Evolutionary conservation across 768 basidiomycete species (phyloP).

Genomic region (Tremella mesenterica): DNA sequence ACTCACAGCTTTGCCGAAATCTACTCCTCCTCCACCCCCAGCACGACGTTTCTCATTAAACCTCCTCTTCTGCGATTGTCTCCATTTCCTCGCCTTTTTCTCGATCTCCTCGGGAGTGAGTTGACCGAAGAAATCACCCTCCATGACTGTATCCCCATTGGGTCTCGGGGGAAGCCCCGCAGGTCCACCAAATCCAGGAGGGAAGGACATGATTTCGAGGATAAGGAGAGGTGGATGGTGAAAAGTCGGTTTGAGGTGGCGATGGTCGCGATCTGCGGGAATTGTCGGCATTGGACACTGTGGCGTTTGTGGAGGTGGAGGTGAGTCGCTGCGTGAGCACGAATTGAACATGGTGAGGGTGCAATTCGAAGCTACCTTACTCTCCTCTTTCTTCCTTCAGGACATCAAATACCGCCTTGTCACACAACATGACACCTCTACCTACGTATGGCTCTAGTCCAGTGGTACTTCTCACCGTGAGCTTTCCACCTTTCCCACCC

Average conservation of each 20-base stretch:
- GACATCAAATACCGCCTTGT: too few species aligned
- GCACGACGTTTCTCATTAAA: slow-evolving; percentile 47
- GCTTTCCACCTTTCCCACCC: too few species aligned
- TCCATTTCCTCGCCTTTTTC: slow-evolving; percentile 91
- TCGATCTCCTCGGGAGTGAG: slow-evolving; percentile 64
- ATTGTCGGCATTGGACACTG: too few species aligned
- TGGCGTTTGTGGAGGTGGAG: too few species aligned
- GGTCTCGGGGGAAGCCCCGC: slow-evolving; percentile 32
- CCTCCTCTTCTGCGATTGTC: slow-evolving; percentile 74
- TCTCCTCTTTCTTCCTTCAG: too few species aligned
- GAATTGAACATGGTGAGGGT: too few species aligned
- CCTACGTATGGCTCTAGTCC: slow-evolving; percentile 25
- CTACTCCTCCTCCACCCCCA: slow-evolving; percentile 43
- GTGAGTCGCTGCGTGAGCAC: too few species aligned
- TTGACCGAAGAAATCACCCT: slow-evolving; percentile 39
- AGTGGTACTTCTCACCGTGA: slow-evolving; percentile 39
- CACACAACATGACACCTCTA: slow-evolving; percentile 15
- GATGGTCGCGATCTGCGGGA: not conserved
- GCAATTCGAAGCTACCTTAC: too few species aligned
- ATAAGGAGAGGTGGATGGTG: not conserved
- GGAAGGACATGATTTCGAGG: slow-evolving; percentile 12
- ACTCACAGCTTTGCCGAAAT: slow-evolving; percentile 45
- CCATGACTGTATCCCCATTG: slow-evolving; percentile 28
- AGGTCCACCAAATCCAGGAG: slow-evolving; percentile 22
- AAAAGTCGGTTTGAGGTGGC: not conserved